Base-by-base conservation (phyloP, 1,284 basidiomycete species). In the Rhodotorula sp. region DNA sequence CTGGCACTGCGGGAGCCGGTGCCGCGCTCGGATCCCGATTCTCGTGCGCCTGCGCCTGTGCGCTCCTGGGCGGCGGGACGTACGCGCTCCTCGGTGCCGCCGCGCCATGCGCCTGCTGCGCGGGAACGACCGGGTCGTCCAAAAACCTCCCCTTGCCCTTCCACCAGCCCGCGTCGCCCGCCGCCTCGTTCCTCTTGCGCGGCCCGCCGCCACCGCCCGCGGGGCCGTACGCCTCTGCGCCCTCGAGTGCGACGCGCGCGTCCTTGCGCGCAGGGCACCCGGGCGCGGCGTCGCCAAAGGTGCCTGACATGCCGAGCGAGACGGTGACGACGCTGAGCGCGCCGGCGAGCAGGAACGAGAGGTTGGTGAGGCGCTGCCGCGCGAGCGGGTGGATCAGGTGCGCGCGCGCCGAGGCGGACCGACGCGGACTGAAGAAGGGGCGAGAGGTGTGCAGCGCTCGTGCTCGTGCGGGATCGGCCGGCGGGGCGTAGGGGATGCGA, bases 341-440 rank as follows among this genome's bases (percentile, higher is more conserved):
- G 17, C 68, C 72, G 57, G 68, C 68, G 41, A 67, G 54, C 27
- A 58, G 53, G 62, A 73, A 73, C 5, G 68, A 61, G 44, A 70
- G 54, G 60, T 73, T 73, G 8, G 72, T 73, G n/a, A 73, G 50
- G n/a, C 65, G 63, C 13, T 50, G 58, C 21, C 70, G 70, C 27
- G 55, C 50, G n/a, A 65, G 56, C 5, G 70, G 70, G 66, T 72
- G 70, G 49, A 72, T 56, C 21, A 72, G 48, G 50, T 68, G 66
- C 4, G 66, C 16, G 48, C n/a, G 52, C 16, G 58, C 7, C 44
- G 49, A 52, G 7, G 61, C 27, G 3, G 44, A 55, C 4, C 23
- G 13, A 16, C 46, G 27, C 7, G 64, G 19, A 46, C 34, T 48
- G 55, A 17, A 49, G 23, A 41, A 57, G 25, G 27, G 42, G 42